Conservation (phyloP, 305 asterid genomes). For the Solanum hybrid region DNA sequence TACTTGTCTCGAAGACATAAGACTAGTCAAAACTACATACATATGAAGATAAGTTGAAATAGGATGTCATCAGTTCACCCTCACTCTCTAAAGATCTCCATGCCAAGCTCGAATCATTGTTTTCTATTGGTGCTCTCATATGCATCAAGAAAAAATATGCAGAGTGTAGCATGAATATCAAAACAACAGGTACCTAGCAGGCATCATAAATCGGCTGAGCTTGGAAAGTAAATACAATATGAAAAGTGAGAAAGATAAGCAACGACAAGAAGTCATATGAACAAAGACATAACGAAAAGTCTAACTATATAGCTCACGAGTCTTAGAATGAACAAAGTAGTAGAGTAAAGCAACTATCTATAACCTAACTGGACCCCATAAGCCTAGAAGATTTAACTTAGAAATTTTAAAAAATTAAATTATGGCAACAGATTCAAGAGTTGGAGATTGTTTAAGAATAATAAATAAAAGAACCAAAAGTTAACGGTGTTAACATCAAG, state of each 20-base stretch:
- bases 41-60: not conserved
- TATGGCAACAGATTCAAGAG: too few relatives aligned
- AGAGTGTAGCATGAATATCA: not conserved
- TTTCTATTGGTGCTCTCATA: not conserved
- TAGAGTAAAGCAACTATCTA: too few relatives aligned
- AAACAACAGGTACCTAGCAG: not conserved
- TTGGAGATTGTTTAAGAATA: too few relatives aligned
- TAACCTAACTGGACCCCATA: too few relatives aligned
- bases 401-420: too few relatives aligned
- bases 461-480: too few relatives aligned
- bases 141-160: not conserved
- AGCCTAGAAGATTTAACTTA: too few relatives aligned
- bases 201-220: not conserved
- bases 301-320: too few relatives aligned
- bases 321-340: too few relatives aligned
- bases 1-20: not conserved
- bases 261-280: too few relatives aligned
- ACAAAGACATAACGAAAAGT: too few relatives aligned
- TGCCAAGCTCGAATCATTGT: not conserved
- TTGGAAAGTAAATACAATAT: not conserved
- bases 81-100: not conserved
- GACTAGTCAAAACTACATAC: not conserved
- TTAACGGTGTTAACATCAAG: too few relatives aligned
- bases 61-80: not conserved
- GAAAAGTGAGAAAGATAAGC: not conserved